These are phyloP conservation scores for Curvularia lunata DNA, from an alignment of 2,329 filamentous ascomycete genomes.

Conservation along the genomic window DNA sequence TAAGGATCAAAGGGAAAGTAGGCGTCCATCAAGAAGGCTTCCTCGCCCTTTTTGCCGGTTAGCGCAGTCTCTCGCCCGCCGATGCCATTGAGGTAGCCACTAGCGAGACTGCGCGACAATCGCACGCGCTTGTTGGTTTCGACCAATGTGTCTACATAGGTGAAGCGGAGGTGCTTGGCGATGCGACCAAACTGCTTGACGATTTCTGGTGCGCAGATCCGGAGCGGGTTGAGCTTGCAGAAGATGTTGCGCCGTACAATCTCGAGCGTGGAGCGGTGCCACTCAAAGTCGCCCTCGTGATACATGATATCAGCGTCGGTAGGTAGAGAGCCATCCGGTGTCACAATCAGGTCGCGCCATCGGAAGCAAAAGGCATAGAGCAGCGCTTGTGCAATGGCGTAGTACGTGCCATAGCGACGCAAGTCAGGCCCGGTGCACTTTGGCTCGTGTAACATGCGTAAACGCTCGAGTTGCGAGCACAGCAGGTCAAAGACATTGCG, in stretches of 20 bases:
- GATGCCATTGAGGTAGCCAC: constrained; percentile 53
- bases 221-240: constrained; percentile 90
- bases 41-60: constrained; percentile 68
- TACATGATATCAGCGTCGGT: constrained; percentile 62
- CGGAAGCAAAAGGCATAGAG: constrained; percentile 98
- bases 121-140: constrained; percentile 92
- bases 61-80: constrained; percentile 63
- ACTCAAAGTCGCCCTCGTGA: constrained; percentile 75
- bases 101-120: constrained; percentile 71
- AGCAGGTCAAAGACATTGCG: constrained; percentile 82
- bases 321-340: constrained; percentile 52
- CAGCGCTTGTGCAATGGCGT: constrained; percentile 84
- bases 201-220: constrained; percentile 89
- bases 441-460: constrained; percentile 74
- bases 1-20: constrained; percentile 99
- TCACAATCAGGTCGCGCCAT: constrained; percentile 84
- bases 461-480: constrained; percentile 75
- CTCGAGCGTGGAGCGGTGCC: constrained; percentile 76
- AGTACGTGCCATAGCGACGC: constrained; percentile 82
- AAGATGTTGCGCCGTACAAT: constrained; percentile 79
- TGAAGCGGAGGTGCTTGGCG: constrained; percentile 80
- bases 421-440: constrained; percentile 84
- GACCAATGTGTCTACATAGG: constrained; percentile 87
- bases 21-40: constrained; percentile 83
- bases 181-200: constrained; percentile 91